A percentile compares a stretch with the other conserved stretches of the same genome.
phyloP scores from a whole-genome alignment of 352 stramenopile species.

The Globisporangium apiculatum region DNA sequence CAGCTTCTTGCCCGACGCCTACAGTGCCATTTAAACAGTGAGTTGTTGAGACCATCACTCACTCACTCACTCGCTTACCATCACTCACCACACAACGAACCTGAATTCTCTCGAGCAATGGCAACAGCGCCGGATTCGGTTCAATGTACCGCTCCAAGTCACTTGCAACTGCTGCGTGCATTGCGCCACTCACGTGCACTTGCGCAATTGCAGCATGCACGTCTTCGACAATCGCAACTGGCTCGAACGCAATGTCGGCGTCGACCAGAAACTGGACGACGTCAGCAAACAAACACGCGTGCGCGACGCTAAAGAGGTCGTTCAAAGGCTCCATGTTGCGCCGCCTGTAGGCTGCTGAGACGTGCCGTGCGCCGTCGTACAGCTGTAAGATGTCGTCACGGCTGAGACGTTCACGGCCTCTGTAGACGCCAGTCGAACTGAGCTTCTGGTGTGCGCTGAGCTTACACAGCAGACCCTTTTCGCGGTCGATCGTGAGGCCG shows the following conservation, averaged over 20 bases:
- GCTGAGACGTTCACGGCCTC: slow-evolving; percentile 81
- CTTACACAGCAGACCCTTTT: slow-evolving; percentile 92
- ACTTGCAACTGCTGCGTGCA: slow-evolving; percentile 86
- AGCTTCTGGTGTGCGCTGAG: slow-evolving; percentile 93
- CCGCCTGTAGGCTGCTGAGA: slow-evolving; percentile 74
- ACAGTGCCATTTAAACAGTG: not conserved
- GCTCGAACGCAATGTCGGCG: slow-evolving; percentile 86
- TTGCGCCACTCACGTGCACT: slow-evolving; percentile 89
- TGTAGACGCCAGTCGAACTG: slow-evolving; percentile 64
- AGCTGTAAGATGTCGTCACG: slow-evolving; percentile 79
- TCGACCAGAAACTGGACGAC: slow-evolving; percentile 92
- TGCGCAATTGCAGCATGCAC: slow-evolving; percentile 81
- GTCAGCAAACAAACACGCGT: slow-evolving; percentile 92
- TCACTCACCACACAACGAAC: slow-evolving; percentile 13
- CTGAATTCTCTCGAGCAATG: slow-evolving; percentile 71
- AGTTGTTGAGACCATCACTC: not conserved
- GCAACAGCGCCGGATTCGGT: slow-evolving; percentile 78
- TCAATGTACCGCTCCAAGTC: slow-evolving; percentile 87
- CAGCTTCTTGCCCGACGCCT: slow-evolving; percentile 83
- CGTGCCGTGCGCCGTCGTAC: slow-evolving; percentile 84
- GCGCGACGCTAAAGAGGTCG: slow-evolving; percentile 91
- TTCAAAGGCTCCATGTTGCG: slow-evolving; percentile 90
- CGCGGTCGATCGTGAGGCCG: slow-evolving; percentile 89
- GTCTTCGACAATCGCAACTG: slow-evolving; percentile 84
- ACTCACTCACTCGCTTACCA: not conserved